Evolutionary conservation across 2,329 filamentous ascomycete species (phyloP), one percentile per base, ranked within the genome.

Genomic region (Monascus ruber): DNA sequence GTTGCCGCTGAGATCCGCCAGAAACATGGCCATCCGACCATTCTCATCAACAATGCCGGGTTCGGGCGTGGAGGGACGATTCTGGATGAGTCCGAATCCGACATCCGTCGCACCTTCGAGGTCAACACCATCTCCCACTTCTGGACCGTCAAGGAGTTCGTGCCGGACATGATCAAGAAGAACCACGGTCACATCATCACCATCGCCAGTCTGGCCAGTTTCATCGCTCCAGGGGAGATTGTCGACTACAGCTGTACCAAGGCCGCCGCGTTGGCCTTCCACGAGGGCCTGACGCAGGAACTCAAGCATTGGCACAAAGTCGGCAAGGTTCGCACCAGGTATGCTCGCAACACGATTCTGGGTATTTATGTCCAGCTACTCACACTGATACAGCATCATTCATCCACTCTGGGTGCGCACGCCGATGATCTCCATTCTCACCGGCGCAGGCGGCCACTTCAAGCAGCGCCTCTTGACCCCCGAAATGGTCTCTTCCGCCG

Each of bases 101-200:
- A 64, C 24, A 62, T 74, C 33, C 57, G 63, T 8, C 64, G 64
- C 42, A 69, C 70, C 5, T 73, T 74, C 46, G 67, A 70, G 41
- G 69, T 74, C 40, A 75, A 75, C 54, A 59, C 67, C 6, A 58
- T 75, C 35, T 60, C 65, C 17, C 70, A 74, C 49, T 74, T 67
- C 54, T 63, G 65, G 41, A 69, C 64, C 41, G 64, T 71, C 6
- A 63, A 67, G 37, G 70, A 71, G 44, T 74, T 75, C 54, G 47
- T 75, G 27, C 72, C 72, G 0, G 56, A 59, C 36, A 75, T 75
- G 71, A 49, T 73, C 24, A 48, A 51, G 34, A 55, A 58, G 11
- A 68, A 73, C 46, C 72, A 73, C 46, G 75, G 74, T 2, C 74
- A 77, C 44, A 60, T 78, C 26, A 62, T 79, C 7, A 74, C 72